Evolutionary conservation across 2,329 filamentous ascomycete species (phyloP).

Genomic region (Paracorniculantispora psalliotae): DNA sequence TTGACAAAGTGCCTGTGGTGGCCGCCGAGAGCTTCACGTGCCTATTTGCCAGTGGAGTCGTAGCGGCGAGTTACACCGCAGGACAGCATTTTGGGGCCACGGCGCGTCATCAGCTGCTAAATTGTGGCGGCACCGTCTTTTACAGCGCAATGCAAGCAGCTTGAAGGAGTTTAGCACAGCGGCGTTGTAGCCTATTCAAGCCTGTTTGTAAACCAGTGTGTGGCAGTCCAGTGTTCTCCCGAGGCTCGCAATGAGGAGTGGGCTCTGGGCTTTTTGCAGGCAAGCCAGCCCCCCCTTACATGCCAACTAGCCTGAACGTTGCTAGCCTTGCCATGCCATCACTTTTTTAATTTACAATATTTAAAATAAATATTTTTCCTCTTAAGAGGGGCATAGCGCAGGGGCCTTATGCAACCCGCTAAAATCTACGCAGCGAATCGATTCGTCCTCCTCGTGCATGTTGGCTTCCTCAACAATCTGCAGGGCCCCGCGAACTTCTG

Average conservation of each 20-base stretch:
- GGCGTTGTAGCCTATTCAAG: too few species aligned
- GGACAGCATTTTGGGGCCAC: too few species aligned
- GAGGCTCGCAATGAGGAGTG: too few species aligned
- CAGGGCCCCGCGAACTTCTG: constrained; percentile 4
- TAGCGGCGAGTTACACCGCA: background rate
- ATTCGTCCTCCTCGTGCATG: constrained; percentile 5
- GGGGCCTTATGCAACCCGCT: background rate
- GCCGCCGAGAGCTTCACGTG: constrained; percentile 2
- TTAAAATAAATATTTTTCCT: background rate
- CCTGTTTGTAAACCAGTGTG: too few species aligned
- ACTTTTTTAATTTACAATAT: too few species aligned
- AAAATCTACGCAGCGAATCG: constrained; percentile 10
- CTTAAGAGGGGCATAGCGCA: background rate
- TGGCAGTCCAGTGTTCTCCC: too few species aligned
- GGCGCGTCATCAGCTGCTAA: constrained; percentile 8
- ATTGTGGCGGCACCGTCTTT: too few species aligned
- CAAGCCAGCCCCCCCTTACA: too few species aligned
- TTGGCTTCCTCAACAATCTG: constrained; percentile 15
- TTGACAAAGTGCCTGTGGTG: background rate
- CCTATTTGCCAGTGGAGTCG: background rate
- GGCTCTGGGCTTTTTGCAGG: too few species aligned
- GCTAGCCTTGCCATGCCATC: too few species aligned
- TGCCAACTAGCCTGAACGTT: too few species aligned
- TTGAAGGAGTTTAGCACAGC: background rate
- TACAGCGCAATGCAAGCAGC: background rate